Percentiles rank a stretch among this genome's conserved stretches.
Conservation (phyloP, 2,329 filamentous ascomycete species). For the Diplodia scrobiculata region DNA sequence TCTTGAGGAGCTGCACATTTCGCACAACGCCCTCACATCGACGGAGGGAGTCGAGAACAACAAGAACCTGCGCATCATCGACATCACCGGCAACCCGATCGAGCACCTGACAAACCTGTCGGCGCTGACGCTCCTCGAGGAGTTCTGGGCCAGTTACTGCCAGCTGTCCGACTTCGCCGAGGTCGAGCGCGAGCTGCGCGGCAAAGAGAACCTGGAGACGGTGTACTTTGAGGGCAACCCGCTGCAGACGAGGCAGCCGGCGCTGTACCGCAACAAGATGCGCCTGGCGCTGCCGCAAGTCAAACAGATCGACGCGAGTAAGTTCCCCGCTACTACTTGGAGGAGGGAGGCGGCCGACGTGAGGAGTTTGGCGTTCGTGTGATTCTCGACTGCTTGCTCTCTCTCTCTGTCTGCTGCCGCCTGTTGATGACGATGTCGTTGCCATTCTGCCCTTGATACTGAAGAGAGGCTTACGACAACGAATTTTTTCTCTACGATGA, state of each 20-base stretch:
- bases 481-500: neutral
- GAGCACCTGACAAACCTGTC: slow-evolving; percentile 71
- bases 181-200: slow-evolving; percentile 73
- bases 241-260: slow-evolving; percentile 75
- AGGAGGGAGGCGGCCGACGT: neutral
- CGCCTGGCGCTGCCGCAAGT: slow-evolving; percentile 83
- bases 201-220: slow-evolving; percentile 79
- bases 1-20: slow-evolving; percentile 92
- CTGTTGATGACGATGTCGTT: neutral
- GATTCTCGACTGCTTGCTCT: neutral
- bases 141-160: slow-evolving; percentile 94
- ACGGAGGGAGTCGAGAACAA: slow-evolving; percentile 65
- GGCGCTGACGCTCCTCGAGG: slow-evolving; percentile 71
- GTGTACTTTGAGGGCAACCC: slow-evolving; percentile 98
- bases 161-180: slow-evolving; percentile 77
- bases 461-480: neutral
- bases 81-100: slow-evolving; percentile 88
- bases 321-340: neutral
- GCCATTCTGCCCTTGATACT: neutral
- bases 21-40: slow-evolving; percentile 83
- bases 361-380: slow-evolving; percentile 14
- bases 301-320: slow-evolving; percentile 85
- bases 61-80: slow-evolving; percentile 68
- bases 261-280: slow-evolving; percentile 92
- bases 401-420: neutral